Evolutionary conservation across 768 basidiomycete genomes (phyloP), one percentile per base, ranked within the genome.

Genomic region (Boletus sensibilis): DNA sequence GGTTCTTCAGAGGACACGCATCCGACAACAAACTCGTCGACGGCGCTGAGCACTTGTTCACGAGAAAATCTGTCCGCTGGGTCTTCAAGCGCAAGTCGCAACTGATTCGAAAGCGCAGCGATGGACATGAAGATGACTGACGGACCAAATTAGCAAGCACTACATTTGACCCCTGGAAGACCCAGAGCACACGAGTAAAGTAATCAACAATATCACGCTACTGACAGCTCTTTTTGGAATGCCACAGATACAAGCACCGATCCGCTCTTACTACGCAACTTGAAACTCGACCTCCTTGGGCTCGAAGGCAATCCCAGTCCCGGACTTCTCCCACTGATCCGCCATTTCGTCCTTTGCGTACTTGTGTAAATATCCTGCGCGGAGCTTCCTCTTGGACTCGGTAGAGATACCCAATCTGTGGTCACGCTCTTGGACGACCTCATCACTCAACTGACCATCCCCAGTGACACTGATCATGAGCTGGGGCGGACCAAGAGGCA

Each of bases 31-130:
- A 86, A 84, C 13, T 79, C 78, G 63, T 89, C 85, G 20, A 85
- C 74, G 12, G 75, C 62, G 6, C 59, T 65, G 20, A 85, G 74
- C 12, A 85, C 69, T 47, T 83, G 82, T 34, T 76, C 68, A 16
- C 83, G 67, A n/a, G 82, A 68, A 20, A 73, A 70, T 23, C 79
- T 78, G 53, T 87, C 83, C 12, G 79, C 70, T 18, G 79, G 72
- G 50, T 75, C 76, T 62, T 83, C 82, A 57, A 90, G 78, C 8
- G 81, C 75, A 48, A 79, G 74, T 59, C 85, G 83, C 45, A 90
- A 73, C 57, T 84, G 82, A 63, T 78, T 79, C 49, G 71, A 70
- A 53, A 80, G 66, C 31, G 77, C 67, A 39, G 63, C 76, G 72
- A 72, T 66, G 59, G 66, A 70, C 69, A 75, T 78, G 59, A 55